Conservation (phyloP, 177 flowering plant species). For the Vitis hybrid region DNA sequence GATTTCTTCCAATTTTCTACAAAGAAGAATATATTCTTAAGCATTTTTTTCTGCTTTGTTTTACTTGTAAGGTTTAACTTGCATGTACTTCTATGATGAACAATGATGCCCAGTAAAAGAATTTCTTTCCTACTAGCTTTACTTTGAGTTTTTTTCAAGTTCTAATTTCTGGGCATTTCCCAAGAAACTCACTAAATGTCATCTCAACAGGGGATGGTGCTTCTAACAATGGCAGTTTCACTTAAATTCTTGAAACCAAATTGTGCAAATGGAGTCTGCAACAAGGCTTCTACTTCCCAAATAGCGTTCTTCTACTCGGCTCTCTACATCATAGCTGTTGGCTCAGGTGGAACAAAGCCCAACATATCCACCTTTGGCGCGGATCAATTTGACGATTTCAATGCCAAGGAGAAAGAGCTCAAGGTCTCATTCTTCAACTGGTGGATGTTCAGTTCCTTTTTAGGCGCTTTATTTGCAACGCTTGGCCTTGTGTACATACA, state of each 20-base stretch:
- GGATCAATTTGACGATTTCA: slow-evolving; percentile 82
- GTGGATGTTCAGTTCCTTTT: slow-evolving; percentile 88
- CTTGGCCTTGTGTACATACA: slow-evolving; percentile 79
- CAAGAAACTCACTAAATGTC: too few species aligned
- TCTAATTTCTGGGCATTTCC: too few species aligned
- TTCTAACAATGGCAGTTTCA: slow-evolving; percentile 77
- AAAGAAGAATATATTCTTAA: too few species aligned
- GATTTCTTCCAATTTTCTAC: too few species aligned
- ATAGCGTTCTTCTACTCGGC: slow-evolving; percentile 67
- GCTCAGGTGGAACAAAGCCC: slow-evolving; percentile 91
- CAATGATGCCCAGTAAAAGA: too few species aligned
- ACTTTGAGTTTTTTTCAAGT: too few species aligned
- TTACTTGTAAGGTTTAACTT: too few species aligned
- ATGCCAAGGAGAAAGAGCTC: slow-evolving; percentile 62
- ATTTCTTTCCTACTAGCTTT: too few species aligned
- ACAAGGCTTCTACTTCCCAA: slow-evolving; percentile 57
- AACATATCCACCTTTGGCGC: slow-evolving; percentile 91
- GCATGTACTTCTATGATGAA: too few species aligned
- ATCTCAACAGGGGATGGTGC: slow-evolving; percentile 70
- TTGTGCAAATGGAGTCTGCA: slow-evolving; percentile 70
- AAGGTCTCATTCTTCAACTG: slow-evolving; percentile 91
- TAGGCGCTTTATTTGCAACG: slow-evolving; percentile 70
- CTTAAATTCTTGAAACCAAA: slow-evolving; percentile 61
- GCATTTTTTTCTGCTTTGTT: too few species aligned
- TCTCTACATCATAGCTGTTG: slow-evolving; percentile 80